Evolutionary conservation across 257 asterid species (phyloP), one percentile per base, ranked within the genome.

Genomic region (Nemophila menziesii): DNA sequence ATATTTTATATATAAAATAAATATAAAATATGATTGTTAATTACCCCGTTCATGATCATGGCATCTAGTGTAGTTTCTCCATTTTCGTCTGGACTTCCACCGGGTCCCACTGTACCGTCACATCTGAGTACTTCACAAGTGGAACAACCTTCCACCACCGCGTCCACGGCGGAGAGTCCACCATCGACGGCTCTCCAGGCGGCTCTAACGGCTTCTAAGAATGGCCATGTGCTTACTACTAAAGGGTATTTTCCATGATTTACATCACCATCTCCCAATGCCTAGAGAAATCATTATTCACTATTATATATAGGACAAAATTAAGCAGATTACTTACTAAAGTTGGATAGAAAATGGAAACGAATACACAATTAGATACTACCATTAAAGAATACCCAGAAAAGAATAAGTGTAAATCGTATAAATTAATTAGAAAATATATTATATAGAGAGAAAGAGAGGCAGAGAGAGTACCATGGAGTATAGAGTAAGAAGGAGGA

Each of bases 61-160:
- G 98, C 96, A 57, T 89, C 98, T 14, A 84, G 73, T 10, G 96
- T 81, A 39, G 86, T 89, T 76, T 89, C 98, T 37, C 94, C 98
- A 60, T 72, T 89, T 64, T 89, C 98, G 44, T 89, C 98, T 13
- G 98, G 98, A 65, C 98, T 84, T 58, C 98, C 98, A 62, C 98
- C 98, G 21, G 98, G 98, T 56, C 98, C 98, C 64, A 89, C 98
- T 89, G 98, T 80, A 44, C 98, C 98, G 38, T 89, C 98, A 37
- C 95, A 89, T 57, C 93, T 62, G 27, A 89, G 68, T 40, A 55
- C 70, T 72, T 89, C 95, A 55, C 98, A 89, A 37, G 95, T 67
- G 48, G 94, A 73, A 65, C 95, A 89, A 39, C 95, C 98, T 65
- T 75, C 79, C 40, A 75, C 70, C 29, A 89, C 87, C 4, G 98